These are phyloP conservation scores for Crataegus laevigata DNA, from an alignment of 306 rosid genomes.

Conservation along the genomic window DNA sequence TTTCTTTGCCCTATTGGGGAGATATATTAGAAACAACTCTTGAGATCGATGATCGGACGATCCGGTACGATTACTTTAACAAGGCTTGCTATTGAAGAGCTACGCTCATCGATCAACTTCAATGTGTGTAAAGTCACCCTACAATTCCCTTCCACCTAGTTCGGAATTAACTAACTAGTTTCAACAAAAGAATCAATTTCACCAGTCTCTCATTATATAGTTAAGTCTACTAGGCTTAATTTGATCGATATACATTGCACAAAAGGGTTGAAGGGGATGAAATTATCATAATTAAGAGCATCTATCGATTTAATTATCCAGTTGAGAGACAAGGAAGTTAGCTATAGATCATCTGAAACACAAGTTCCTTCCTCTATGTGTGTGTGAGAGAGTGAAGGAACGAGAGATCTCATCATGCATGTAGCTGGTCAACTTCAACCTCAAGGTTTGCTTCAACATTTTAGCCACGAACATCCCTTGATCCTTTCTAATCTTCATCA, in stretches of 20 bases:
- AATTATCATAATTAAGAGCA: neutral
- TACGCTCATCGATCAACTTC: neutral
- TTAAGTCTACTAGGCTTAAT: neutral
- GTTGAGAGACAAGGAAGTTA: neutral
- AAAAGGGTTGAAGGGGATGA: neutral
- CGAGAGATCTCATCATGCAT: neutral
- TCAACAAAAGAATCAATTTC: neutral
- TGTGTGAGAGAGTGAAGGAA: neutral
- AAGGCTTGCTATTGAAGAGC: no score
- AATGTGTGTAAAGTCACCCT: neutral
- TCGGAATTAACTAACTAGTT: neutral
- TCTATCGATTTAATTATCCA: neutral
- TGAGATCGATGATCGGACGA: no score
- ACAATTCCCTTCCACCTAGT: neutral
- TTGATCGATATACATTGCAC: neutral
- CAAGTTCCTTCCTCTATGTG: neutral
- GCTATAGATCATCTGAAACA: neutral
- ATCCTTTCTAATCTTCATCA: neutral
- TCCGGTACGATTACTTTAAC: no score
- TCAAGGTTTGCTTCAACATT: neutral
- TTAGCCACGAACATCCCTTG: neutral
- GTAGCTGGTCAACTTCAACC: neutral
- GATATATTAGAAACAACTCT: no score
- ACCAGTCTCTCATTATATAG: neutral
- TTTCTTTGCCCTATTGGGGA: no score